phyloP scores from a whole-genome alignment of 306 rosid species.

The Fragaria ananassa region DNA sequence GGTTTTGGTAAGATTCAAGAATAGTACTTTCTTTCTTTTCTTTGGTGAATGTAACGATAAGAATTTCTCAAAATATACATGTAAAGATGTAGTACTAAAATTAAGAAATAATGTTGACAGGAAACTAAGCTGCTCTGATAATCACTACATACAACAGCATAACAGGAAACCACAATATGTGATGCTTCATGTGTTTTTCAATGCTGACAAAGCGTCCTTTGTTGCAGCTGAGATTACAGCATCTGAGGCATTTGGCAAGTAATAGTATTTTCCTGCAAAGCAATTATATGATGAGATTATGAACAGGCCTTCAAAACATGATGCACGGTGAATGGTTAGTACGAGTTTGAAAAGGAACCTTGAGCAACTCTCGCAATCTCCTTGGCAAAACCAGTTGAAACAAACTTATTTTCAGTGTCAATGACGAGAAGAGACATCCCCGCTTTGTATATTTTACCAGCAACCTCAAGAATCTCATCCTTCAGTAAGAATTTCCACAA shows the following conservation, averaged over 20 bases:
- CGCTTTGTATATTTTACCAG: slow-evolving; percentile 88
- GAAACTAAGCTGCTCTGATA: background rate
- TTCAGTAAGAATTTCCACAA: slow-evolving; percentile 27
- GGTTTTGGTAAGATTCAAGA: no score
- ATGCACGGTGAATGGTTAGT: slow-evolving; percentile 9
- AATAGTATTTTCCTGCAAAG: slow-evolving; percentile 85
- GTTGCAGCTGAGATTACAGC: slow-evolving; percentile 84
- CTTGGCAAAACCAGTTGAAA: slow-evolving; percentile 96
- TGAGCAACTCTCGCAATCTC: slow-evolving; percentile 97
- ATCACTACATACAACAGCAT: background rate
- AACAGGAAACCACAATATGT: background rate
- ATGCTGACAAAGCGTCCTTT: slow-evolving; percentile 73
- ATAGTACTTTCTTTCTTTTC: no score
- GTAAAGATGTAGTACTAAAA: background rate
- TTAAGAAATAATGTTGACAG: background rate
- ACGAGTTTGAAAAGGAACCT: slow-evolving; percentile 48
- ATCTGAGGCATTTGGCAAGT: slow-evolving; percentile 96
- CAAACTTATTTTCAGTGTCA: slow-evolving; percentile 95
- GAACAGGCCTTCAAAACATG: slow-evolving; percentile 12
- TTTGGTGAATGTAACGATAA: no score
- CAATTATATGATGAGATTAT: slow-evolving; percentile 5
- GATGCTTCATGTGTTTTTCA: slow-evolving; percentile 60
- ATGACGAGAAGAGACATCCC: slow-evolving; percentile 98
- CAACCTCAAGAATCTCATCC: slow-evolving; percentile 98
- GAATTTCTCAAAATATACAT: background rate